Percentiles rank a stretch among this genome's conserved stretches.
Conservation (phyloP, 2,329 filamentous ascomycete species). For the Purpureocillium takamizusanense region DNA sequence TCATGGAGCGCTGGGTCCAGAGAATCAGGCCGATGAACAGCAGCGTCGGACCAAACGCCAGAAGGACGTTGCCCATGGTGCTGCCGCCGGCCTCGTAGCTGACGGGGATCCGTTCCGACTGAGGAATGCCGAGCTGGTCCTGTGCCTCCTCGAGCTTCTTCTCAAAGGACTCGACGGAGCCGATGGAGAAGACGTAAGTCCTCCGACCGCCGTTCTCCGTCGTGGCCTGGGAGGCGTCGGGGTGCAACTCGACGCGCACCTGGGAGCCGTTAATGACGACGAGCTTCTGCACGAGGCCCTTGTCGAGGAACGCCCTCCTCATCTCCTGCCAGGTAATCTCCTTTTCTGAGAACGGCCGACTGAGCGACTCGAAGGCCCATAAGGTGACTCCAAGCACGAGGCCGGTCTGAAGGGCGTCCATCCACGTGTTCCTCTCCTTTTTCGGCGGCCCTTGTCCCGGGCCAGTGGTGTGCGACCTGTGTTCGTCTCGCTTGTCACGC, state of each 20-base stretch:
- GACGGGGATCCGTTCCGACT: slow-evolving; percentile 83
- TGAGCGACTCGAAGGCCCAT: slow-evolving; percentile 31
- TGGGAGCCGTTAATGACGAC: slow-evolving; percentile 63
- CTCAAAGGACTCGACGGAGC: slow-evolving; percentile 90
- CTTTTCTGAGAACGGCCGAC: slow-evolving; percentile 34
- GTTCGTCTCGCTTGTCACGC: slow-evolving; percentile 9
- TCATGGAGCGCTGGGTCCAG: slow-evolving; percentile 70
- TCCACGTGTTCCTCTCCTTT: slow-evolving; percentile 23
- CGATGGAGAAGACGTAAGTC: slow-evolving; percentile 85
- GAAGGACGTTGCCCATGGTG: slow-evolving; percentile 63
- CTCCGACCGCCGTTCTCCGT: slow-evolving; percentile 19
- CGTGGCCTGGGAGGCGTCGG: slow-evolving; percentile 52
- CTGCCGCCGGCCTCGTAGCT: slow-evolving; percentile 74
- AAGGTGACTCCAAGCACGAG: slow-evolving; percentile 44
- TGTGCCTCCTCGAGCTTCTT: slow-evolving; percentile 81
- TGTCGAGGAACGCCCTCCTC: slow-evolving; percentile 85
- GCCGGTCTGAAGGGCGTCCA: slow-evolving; percentile 24
- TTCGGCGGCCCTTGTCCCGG: slow-evolving; percentile 24
- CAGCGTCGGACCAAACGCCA: slow-evolving; percentile 76
- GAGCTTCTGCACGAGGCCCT: slow-evolving; percentile 89
- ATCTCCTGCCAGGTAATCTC: slow-evolving; percentile 99
- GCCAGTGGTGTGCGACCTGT: slow-evolving; percentile 15
- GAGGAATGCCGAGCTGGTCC: slow-evolving; percentile 75
- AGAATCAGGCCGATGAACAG: slow-evolving; percentile 76
- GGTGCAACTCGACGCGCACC: slow-evolving; percentile 74